Percentiles rank a stretch among this genome's conserved stretches.
These are phyloP conservation scores for Exophiala calicioides DNA, from an alignment of 2,329 filamentous ascomycete species.

Conservation along the genomic window DNA sequence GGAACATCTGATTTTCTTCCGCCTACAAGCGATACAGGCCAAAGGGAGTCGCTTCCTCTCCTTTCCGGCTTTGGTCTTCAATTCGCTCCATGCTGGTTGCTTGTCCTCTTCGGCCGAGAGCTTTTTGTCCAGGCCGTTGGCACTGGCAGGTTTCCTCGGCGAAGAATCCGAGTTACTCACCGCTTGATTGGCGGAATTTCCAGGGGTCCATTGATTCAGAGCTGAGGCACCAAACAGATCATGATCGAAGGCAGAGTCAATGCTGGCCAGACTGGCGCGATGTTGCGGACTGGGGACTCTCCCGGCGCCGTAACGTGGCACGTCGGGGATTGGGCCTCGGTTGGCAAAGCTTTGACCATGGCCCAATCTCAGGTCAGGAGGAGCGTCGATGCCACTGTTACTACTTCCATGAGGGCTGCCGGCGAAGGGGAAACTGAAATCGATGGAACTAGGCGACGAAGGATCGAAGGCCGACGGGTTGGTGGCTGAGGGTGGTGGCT, in stretches of 20 bases:
- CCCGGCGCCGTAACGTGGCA: constrained; percentile 8
- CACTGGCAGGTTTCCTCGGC: constrained; percentile 16
- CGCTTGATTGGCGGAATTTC: constrained; percentile 21
- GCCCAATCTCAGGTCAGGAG: constrained; percentile 24
- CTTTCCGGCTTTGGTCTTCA: constrained; percentile 91
- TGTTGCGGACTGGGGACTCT: constrained; percentile 27
- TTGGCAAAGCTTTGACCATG: constrained; percentile 22
- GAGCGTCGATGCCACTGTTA: constrained; percentile 28
- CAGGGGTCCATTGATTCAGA: constrained; percentile 26
- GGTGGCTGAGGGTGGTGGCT: constrained; percentile 10
- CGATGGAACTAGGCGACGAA: constrained; percentile 24
- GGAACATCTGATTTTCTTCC: constrained; percentile 97
- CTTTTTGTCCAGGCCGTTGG: constrained; percentile 22
- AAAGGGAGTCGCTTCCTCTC: constrained; percentile 89
- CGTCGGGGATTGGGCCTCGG: constrained; percentile 17
- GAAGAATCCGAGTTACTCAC: constrained; percentile 25
- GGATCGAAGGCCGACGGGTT: constrained; percentile 24
- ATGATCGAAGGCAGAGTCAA: constrained; percentile 28
- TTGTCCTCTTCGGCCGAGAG: constrained; percentile 58
- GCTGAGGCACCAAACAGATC: constrained; percentile 25
- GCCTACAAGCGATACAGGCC: constrained; percentile 90
- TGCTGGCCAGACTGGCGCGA: constrained; percentile 27
- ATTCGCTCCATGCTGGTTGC: constrained; percentile 72
- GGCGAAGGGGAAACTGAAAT: constrained; percentile 27
- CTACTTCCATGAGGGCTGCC: constrained; percentile 29